Evolutionary conservation across 495 filamentous ascomycete species (phyloP).

Genomic region (Durotheca rogersii): DNA sequence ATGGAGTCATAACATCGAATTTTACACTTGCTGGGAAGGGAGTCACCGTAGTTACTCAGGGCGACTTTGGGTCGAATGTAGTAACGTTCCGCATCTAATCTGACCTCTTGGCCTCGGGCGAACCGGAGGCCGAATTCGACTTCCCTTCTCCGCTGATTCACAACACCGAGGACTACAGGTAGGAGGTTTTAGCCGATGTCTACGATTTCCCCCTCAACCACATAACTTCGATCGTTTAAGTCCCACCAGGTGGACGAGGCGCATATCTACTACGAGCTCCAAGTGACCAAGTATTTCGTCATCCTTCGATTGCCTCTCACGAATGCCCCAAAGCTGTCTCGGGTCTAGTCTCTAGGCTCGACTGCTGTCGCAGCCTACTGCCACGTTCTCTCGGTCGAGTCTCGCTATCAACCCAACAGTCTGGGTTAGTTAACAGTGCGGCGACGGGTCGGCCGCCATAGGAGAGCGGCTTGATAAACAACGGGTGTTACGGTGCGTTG

Average conservation of each 20-base stretch:
- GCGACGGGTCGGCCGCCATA: slow-evolving; percentile 37
- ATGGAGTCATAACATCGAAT: slow-evolving; percentile 38
- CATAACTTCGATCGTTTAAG: slow-evolving; percentile 17
- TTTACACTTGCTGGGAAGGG: slow-evolving; percentile 34
- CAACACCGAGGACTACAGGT: slow-evolving; percentile 34
- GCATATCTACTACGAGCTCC: slow-evolving; percentile 39
- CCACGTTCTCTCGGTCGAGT: slow-evolving; percentile 17
- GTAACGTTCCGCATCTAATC: slow-evolving; percentile 41
- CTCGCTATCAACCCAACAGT: slow-evolving; percentile 4
- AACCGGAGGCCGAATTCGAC: slow-evolving; percentile 42
- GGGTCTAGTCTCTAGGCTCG: slow-evolving; percentile 18
- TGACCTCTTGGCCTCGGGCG: slow-evolving; percentile 28
- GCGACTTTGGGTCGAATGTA: slow-evolving; percentile 41
- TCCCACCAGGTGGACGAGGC: slow-evolving; percentile 17
- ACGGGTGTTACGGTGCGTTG: slow-evolving; percentile 45
- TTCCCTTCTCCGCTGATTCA: slow-evolving; percentile 44
- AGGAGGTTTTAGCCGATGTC: slow-evolving; percentile 40
- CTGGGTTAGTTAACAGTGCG: slow-evolving; percentile 44
- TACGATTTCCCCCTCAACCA: slow-evolving; percentile 36
- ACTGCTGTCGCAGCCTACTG: slow-evolving; percentile 19
- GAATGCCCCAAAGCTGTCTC: slow-evolving; percentile 25
- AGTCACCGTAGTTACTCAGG: slow-evolving; percentile 39
- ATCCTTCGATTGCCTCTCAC: slow-evolving; percentile 37
- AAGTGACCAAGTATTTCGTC: slow-evolving; percentile 41
- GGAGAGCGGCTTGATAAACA: slow-evolving; percentile 46